phyloP scores from a whole-genome alignment of 2,329 filamentous ascomycete genomes.

The Arthrobotrys sinensis region DNA sequence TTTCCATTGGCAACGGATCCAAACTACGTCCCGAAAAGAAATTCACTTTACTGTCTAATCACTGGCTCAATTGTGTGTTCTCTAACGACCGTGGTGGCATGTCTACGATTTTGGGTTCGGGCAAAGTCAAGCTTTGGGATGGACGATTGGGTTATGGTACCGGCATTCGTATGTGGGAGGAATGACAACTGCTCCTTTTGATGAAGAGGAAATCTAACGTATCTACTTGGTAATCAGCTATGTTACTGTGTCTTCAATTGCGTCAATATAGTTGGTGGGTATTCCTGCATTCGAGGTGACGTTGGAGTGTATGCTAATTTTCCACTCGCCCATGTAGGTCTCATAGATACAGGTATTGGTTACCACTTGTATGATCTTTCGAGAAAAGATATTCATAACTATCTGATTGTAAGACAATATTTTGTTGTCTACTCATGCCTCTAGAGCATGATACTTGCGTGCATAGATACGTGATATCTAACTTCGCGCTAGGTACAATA shows the following conservation, averaged over 20 bases:
- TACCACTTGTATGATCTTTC: conserved; percentile 59
- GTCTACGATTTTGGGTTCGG: conserved; percentile 56
- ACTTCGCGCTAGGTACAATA: conserved; percentile 49
- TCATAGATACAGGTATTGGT: conserved; percentile 46
- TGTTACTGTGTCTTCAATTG: conserved; percentile 58
- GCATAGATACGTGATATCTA: background rate
- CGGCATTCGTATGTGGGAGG: conserved; percentile 51
- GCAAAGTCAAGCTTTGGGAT: conserved; percentile 49
- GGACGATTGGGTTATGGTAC: conserved; percentile 59
- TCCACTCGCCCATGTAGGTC: conserved; percentile 4
- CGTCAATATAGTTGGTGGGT: conserved; percentile 57
- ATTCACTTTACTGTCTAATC: conserved; percentile 53
- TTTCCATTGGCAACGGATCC: conserved; percentile 47
- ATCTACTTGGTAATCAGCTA: conserved; percentile 3
- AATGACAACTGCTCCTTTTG: background rate
- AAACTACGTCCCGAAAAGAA: conserved; percentile 41
- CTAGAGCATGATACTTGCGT: background rate
- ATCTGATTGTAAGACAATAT: conserved; percentile 42
- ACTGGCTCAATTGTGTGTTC: conserved; percentile 43
- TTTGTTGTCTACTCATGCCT: too few species aligned
- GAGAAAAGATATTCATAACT: conserved; percentile 52
- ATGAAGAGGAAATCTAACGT: background rate
- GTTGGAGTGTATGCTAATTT: background rate
- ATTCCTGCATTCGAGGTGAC: background rate
- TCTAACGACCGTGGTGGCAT: conserved; percentile 49